Percentiles rank a stretch among this genome's conserved stretches.
Evolutionary conservation across 345 rosid species (phyloP).

Genomic region (Noccaea bulbosa): DNA sequence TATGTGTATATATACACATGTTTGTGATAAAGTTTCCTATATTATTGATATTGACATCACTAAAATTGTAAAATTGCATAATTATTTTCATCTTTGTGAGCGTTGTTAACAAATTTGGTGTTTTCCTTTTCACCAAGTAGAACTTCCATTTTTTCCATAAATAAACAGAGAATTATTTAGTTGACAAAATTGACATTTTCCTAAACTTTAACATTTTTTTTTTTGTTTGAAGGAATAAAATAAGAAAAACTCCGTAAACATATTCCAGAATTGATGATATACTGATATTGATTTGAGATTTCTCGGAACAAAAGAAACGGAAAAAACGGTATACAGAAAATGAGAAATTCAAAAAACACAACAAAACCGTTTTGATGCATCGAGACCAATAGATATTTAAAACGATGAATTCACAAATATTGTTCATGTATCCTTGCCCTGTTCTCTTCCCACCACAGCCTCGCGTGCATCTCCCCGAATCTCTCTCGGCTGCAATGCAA

Average conservation of each 20-base stretch:
- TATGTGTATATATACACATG: neutral
- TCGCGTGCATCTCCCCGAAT: conserved; percentile 97
- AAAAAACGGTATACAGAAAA: conserved; percentile 28
- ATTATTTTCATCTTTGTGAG: neutral
- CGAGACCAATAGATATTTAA: neutral
- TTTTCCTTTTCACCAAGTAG: neutral
- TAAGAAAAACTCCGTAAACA: conserved; percentile 5
- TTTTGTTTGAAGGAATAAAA: neutral
- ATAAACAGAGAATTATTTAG: neutral
- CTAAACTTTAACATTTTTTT: neutral
- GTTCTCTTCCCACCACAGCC: conserved; percentile 99
- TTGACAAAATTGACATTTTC: conserved; percentile 29
- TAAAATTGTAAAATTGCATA: conserved; percentile 10
- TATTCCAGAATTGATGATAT: conserved; percentile 24
- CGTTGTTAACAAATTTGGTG: conserved; percentile 5
- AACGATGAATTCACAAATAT: conserved; percentile 60
- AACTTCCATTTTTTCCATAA: neutral
- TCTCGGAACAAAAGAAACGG: too few relatives aligned
- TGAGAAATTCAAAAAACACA: conserved; percentile 9
- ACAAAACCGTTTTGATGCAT: conserved; percentile 32
- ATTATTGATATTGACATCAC: neutral
- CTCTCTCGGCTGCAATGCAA: conserved; percentile 73
- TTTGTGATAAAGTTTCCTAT: neutral
- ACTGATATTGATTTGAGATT: too few relatives aligned
- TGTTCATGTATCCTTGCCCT: conserved; percentile 91